Evolutionary conservation across 2,329 filamentous ascomycete genomes (phyloP).

Genomic region (Cercospora beticola): DNA sequence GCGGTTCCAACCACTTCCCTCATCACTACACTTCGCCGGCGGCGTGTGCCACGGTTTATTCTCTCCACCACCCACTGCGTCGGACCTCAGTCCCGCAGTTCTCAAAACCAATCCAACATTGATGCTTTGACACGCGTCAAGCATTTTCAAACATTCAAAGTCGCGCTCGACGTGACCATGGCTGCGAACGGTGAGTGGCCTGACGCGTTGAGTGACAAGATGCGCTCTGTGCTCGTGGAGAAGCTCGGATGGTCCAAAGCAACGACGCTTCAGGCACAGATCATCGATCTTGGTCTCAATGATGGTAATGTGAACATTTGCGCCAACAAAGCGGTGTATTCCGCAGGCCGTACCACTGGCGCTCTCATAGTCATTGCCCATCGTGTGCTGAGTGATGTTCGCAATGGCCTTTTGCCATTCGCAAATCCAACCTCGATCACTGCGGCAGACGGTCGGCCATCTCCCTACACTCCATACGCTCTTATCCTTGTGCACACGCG

Average conservation of each 20-base stretch:
- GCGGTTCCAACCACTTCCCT: too few species aligned
- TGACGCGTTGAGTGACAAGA: not conserved
- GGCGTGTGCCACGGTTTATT: too few species aligned
- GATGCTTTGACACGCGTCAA: too few species aligned
- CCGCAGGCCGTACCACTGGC: not conserved
- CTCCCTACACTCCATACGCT: not conserved
- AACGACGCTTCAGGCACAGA: not conserved
- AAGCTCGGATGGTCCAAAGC: not conserved
- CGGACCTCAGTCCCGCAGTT: not conserved
- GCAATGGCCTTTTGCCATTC: not conserved
- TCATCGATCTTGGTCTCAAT: not conserved
- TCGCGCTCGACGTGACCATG: not conserved
- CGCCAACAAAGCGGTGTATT: not conserved
- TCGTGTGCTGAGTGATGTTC: not conserved
- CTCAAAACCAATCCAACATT: too few species aligned
- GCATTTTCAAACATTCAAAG: not conserved
- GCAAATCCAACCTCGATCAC: not conserved
- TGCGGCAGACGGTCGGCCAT: not conserved
- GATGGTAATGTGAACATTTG: not conserved
- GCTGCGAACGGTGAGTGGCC: not conserved
- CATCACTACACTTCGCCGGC: too few species aligned
- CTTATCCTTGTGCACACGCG: not conserved
- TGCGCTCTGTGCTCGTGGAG: not conserved
- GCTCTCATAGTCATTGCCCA: not conserved
- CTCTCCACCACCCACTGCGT: not conserved